phyloP scores from a whole-genome alignment of 257 asterid species.

The Orobanche coerulescens region DNA sequence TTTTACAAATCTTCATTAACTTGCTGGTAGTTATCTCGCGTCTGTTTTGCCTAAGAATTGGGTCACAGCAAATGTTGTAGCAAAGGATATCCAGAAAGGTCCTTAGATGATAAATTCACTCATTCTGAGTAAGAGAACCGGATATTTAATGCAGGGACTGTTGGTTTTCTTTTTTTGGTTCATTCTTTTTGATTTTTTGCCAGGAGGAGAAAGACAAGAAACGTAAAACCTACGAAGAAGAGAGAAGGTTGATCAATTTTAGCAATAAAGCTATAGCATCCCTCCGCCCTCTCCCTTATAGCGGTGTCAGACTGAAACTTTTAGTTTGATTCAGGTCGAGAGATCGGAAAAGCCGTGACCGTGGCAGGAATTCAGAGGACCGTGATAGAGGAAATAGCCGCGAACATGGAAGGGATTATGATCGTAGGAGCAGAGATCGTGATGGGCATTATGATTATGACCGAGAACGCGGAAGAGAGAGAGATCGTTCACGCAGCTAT shows the following conservation, averaged over 20 bases:
- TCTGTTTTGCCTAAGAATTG: background rate
- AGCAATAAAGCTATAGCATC: background rate
- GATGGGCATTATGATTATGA: slow-evolving; percentile 43
- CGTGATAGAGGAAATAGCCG: slow-evolving; percentile 56
- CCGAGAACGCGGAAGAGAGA: slow-evolving; percentile 63
- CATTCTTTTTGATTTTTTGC: slow-evolving; percentile 23
- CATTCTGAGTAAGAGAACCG: slow-evolving; percentile 11
- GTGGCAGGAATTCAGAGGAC: slow-evolving; percentile 60
- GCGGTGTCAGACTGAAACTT: slow-evolving; percentile 7
- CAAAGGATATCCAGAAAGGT: background rate
- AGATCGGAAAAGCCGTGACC: slow-evolving; percentile 62
- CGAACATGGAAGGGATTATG: slow-evolving; percentile 57
- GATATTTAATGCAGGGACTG: slow-evolving; percentile 6
- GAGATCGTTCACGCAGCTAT: slow-evolving; percentile 58
- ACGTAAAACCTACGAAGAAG: slow-evolving; percentile 70
- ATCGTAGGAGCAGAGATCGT: slow-evolving; percentile 60
- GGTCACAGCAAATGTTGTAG: background rate
- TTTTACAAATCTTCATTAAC: background rate
- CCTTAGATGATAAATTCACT: background rate
- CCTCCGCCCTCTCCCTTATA: background rate
- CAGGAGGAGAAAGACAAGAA: slow-evolving; percentile 87
- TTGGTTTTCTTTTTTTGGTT: slow-evolving; percentile 8
- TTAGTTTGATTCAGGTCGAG: slow-evolving; percentile 40
- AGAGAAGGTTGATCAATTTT: slow-evolving; percentile 46
- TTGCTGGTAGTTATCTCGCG: background rate